Evolutionary conservation across 2,329 filamentous ascomycete genomes (phyloP).

Genomic region (Rutstroemia sp.): DNA sequence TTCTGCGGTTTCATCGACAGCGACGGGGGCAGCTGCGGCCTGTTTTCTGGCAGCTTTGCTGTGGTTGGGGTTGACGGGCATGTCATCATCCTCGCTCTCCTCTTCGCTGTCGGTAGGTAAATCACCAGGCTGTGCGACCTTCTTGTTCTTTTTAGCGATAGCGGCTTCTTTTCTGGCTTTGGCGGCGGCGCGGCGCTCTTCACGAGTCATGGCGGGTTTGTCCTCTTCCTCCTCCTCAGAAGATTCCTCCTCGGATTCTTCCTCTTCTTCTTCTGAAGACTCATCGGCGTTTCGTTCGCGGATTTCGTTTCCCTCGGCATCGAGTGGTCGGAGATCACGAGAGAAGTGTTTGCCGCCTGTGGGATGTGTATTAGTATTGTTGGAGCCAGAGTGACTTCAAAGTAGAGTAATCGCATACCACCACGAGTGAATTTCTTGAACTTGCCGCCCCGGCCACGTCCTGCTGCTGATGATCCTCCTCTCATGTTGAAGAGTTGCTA

Average conservation of each 20-base stretch:
- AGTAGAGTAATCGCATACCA: slow-evolving; percentile 47
- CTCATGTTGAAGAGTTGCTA: slow-evolving; percentile 33
- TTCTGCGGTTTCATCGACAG: slow-evolving; percentile 45
- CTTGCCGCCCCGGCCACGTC: slow-evolving; percentile 75
- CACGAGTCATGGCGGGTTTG: slow-evolving; percentile 61
- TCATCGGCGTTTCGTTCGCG: slow-evolving; percentile 63
- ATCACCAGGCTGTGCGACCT: slow-evolving; percentile 73
- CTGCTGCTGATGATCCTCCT: slow-evolving; percentile 33
- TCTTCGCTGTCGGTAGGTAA: slow-evolving; percentile 65
- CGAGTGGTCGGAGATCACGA: slow-evolving; percentile 78
- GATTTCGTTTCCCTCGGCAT: slow-evolving; percentile 80
- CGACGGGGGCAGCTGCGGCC: slow-evolving; percentile 34
- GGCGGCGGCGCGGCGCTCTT: slow-evolving; percentile 79
- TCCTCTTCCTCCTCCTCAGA: slow-evolving; percentile 40
- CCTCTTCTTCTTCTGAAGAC: slow-evolving; percentile 42
- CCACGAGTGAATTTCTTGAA: slow-evolving; percentile 90
- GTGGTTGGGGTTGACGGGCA: slow-evolving; percentile 90
- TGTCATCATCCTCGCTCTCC: slow-evolving; percentile 49
- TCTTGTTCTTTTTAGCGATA: slow-evolving; percentile 65
- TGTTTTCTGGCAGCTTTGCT: slow-evolving; percentile 64
- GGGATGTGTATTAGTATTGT: slow-evolving; percentile 14
- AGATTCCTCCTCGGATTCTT: slow-evolving; percentile 44
- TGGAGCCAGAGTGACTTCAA: neutral
- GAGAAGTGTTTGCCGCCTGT: slow-evolving; percentile 93
- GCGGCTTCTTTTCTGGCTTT: slow-evolving; percentile 90